phyloP scores from a whole-genome alignment of 2,329 filamentous ascomycete species.

The Capronia epimyces region DNA sequence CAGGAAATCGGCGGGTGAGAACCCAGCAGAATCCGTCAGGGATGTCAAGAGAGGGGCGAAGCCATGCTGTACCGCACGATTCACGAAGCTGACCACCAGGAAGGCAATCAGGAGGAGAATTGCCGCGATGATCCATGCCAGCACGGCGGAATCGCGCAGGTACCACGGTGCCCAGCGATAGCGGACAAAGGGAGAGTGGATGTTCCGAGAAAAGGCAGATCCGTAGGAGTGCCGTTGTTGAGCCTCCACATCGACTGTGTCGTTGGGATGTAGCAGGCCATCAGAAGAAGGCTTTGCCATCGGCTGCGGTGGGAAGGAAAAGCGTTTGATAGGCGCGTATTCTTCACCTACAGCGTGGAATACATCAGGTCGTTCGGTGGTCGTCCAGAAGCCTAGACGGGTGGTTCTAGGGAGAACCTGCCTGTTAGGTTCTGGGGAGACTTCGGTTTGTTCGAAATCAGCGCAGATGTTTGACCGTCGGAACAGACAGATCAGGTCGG shows the following conservation, averaged over 20 bases:
- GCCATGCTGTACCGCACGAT: slow-evolving; percentile 59
- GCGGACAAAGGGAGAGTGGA: slow-evolving; percentile 51
- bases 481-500: slow-evolving; percentile 71
- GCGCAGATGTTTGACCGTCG: slow-evolving; percentile 71
- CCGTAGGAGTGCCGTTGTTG: slow-evolving; percentile 36
- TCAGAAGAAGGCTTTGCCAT: slow-evolving; percentile 9
- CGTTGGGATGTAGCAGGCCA: slow-evolving; percentile 14
- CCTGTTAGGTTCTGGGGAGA: slow-evolving; percentile 46
- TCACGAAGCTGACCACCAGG: slow-evolving; percentile 72
- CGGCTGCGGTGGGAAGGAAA: slow-evolving; percentile 37
- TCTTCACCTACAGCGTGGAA: slow-evolving; percentile 77
- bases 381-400: slow-evolving; percentile 80
- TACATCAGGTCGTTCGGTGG: slow-evolving; percentile 59
- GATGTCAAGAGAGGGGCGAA: slow-evolving; percentile 66
- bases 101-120: slow-evolving; percentile 63
- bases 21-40: slow-evolving; percentile 57
- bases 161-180: slow-evolving; percentile 73
- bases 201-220: slow-evolving; percentile 46
- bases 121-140: slow-evolving; percentile 59
- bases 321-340: slow-evolving; percentile 48
- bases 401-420: slow-evolving; percentile 55
- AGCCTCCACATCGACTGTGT: slow-evolving; percentile 37
- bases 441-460: slow-evolving; percentile 66
- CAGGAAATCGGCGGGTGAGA: slow-evolving; percentile 81
- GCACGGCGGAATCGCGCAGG: slow-evolving; percentile 60